Conservation (phyloP, 208 protist species). For the Leishmania lainsoni region DNA sequence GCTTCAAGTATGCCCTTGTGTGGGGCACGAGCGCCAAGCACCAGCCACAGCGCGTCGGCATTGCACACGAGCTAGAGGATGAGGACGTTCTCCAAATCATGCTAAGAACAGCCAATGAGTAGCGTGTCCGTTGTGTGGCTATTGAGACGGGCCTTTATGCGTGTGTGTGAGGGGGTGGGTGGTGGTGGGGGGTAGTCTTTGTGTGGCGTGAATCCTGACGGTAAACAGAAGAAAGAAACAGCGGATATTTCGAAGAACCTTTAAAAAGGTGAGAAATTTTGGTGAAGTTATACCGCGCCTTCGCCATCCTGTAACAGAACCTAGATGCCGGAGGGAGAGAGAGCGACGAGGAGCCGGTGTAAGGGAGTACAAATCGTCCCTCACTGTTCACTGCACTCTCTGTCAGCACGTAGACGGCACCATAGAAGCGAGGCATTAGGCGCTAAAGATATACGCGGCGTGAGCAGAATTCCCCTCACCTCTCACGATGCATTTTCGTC, state of each 20-base stretch:
- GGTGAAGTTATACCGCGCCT: not conserved
- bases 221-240: not conserved
- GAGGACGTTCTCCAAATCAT: slow-evolving; percentile 94
- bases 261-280: not conserved
- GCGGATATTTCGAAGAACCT: too few relatives aligned
- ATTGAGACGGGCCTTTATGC: not conserved
- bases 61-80: slow-evolving; percentile 87
- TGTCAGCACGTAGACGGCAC: not conserved
- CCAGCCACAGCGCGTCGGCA: slow-evolving; percentile 94
- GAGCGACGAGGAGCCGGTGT: not conserved
- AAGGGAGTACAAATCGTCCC: not conserved
- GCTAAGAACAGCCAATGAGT: slow-evolving; percentile 90
- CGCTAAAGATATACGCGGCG: not conserved
- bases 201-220: not conserved
- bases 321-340: not conserved
- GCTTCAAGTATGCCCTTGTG: slow-evolving; percentile 95
- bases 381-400: not conserved
- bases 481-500: not conserved
- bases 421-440: not conserved
- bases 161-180: slow-evolving; percentile 17
- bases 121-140: slow-evolving; percentile 9
- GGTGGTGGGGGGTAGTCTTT: not conserved
- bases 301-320: not conserved
- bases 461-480: not conserved
- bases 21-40: slow-evolving; percentile 97